Conservation (phyloP, 2,329 filamentous ascomycete species). For the Aspergillus proliferans region DNA sequence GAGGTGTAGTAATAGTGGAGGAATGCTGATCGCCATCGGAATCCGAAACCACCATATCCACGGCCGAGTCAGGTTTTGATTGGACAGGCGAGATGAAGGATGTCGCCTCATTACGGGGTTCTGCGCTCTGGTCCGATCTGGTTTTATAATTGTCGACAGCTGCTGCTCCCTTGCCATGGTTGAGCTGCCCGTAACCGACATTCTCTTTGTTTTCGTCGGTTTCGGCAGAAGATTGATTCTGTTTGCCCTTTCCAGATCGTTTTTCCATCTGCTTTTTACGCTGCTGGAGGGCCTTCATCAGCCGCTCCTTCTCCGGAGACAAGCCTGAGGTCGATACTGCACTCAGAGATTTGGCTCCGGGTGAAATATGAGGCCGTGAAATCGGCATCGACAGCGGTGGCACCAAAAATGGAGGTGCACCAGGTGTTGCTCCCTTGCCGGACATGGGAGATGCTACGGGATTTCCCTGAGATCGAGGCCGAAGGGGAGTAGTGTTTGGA, state of each 20-base stretch:
- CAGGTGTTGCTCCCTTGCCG: slow-evolving; percentile 25
- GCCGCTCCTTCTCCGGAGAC: slow-evolving; percentile 79
- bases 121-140: not conserved
- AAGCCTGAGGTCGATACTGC: slow-evolving; percentile 50
- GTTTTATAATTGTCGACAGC: not conserved
- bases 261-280: slow-evolving; percentile 68
- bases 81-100: slow-evolving; percentile 7
- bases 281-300: slow-evolving; percentile 91
- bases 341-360: slow-evolving; percentile 39
- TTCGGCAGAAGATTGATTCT: slow-evolving; percentile 14
- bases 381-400: slow-evolving; percentile 32
- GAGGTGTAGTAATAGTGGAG: slow-evolving; percentile 7
- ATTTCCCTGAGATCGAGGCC: slow-evolving; percentile 41
- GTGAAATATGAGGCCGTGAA: slow-evolving; percentile 30
- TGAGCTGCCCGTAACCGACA: slow-evolving; percentile 17
- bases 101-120: slow-evolving; percentile 2
- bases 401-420: slow-evolving; percentile 34
- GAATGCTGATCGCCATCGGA: slow-evolving; percentile 12
- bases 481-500: slow-evolving; percentile 26
- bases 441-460: slow-evolving; percentile 21
- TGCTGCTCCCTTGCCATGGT: slow-evolving; percentile 5
- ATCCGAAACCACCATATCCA: slow-evolving; percentile 14
- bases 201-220: slow-evolving; percentile 21
- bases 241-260: slow-evolving; percentile 25
- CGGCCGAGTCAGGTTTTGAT: slow-evolving; percentile 18